Percentiles rank a stretch among this genome's conserved stretches.
Evolutionary conservation across 305 asterid genomes (phyloP).

Genomic region (Fraxinus floribunda): DNA sequence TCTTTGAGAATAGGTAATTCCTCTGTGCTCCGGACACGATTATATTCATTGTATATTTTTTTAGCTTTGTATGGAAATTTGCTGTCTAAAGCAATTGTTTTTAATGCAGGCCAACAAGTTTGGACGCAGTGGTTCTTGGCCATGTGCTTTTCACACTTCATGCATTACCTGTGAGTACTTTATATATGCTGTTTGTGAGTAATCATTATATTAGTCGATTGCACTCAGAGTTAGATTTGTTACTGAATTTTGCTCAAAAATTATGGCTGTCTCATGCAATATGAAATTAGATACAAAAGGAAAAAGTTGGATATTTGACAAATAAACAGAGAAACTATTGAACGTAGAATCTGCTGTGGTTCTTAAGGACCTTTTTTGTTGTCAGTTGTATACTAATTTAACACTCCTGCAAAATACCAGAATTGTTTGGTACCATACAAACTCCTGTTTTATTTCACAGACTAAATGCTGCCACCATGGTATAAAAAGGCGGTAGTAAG

Average conservation of each 20-base stretch:
- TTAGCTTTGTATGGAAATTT: background rate
- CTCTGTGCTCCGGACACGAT: background rate
- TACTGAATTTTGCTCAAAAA: background rate
- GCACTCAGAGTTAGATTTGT: conserved; percentile 4
- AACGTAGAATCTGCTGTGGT: background rate
- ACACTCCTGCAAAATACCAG: too few species aligned
- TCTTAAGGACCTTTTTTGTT: background rate
- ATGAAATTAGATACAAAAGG: background rate
- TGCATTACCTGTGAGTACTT: conserved; percentile 86
- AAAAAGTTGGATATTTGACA: background rate
- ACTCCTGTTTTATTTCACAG: too few species aligned
- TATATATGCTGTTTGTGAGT: background rate
- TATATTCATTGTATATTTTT: background rate
- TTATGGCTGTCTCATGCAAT: background rate
- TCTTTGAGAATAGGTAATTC: conserved; percentile 68
- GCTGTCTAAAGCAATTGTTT: conserved; percentile 25
- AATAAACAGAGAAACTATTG: background rate
- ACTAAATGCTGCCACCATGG: too few species aligned
- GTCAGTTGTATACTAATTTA: too few species aligned
- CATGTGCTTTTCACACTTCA: conserved; percentile 72
- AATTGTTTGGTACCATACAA: too few species aligned
- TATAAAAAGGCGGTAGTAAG: too few species aligned
- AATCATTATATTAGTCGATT: background rate
- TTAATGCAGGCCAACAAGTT: conserved; percentile 73
- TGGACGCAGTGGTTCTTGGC: conserved; percentile 84